Percentiles rank a stretch among this genome's conserved stretches.
phyloP scores from a whole-genome alignment of 805 yeast species.

The Candida nonsorbophila region DNA sequence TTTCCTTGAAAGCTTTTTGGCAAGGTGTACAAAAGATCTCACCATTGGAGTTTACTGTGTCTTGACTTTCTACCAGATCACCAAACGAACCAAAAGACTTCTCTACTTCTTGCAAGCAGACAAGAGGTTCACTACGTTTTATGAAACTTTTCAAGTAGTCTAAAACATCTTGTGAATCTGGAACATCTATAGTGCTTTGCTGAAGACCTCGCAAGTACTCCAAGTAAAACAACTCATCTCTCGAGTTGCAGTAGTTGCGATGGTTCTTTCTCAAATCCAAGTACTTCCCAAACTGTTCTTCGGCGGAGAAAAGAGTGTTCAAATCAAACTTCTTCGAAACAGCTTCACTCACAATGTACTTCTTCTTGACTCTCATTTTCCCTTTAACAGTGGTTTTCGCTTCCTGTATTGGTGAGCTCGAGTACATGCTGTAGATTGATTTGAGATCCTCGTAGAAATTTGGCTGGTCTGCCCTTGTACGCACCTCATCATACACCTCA shows the following conservation, averaged over 20 bases:
- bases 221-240: slow-evolving; percentile 32
- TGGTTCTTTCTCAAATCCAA: slow-evolving; percentile 54
- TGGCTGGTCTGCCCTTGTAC: slow-evolving; percentile 4
- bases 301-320: slow-evolving; percentile 47
- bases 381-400: slow-evolving; percentile 9
- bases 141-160: slow-evolving; percentile 48
- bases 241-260: slow-evolving; percentile 44
- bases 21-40: slow-evolving; percentile 60
- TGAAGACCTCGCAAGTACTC: slow-evolving; percentile 47
- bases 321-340: slow-evolving; percentile 43
- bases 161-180: slow-evolving; percentile 38
- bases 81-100: slow-evolving; percentile 1
- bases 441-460: slow-evolving; percentile 8
- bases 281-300: slow-evolving; percentile 60
- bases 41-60: slow-evolving; percentile 14
- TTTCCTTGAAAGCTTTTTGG: slow-evolving; percentile 55
- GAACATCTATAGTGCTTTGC: slow-evolving; percentile 2
- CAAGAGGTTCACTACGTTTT: slow-evolving; percentile 44
- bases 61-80: slow-evolving; percentile 1
- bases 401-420: slow-evolving; percentile 16
- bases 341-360: slow-evolving; percentile 42
- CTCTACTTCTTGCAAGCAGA: slow-evolving; percentile 25
- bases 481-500: slow-evolving; percentile 1
- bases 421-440: slow-evolving; percentile 17
- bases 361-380: slow-evolving; percentile 22